Conservation (phyloP, 2,329 filamentous ascomycete genomes). For the Fusarium robinianum region DNA sequence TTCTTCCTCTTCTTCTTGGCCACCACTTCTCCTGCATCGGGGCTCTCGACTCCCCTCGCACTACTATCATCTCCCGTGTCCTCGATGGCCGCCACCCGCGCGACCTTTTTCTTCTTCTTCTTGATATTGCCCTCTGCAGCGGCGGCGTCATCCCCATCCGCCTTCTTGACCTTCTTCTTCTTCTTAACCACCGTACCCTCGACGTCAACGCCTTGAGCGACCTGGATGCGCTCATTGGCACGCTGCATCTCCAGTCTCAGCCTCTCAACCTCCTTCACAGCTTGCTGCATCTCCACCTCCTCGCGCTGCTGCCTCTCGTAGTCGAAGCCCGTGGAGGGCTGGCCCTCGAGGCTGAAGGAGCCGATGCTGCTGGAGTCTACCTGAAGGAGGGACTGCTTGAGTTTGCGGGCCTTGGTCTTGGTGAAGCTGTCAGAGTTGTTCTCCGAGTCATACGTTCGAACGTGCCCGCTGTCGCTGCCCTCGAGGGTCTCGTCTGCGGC, state of each 20-base stretch:
- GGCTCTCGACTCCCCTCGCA: constrained; percentile 22
- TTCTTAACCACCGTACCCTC: constrained; percentile 71
- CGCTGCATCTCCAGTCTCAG: constrained; percentile 88
- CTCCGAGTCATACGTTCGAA: constrained; percentile 58
- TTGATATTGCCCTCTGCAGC: constrained; percentile 23
- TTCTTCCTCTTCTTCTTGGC: constrained; percentile 57
- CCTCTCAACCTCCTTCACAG: constrained; percentile 86
- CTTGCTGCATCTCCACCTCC: constrained; percentile 85
- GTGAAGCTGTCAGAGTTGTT: constrained; percentile 52
- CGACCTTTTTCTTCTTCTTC: constrained; percentile 44
- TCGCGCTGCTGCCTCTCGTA: constrained; percentile 72
- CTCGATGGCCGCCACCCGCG: constrained; percentile 18
- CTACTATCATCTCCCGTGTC: constrained; percentile 26
- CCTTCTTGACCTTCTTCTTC: constrained; percentile 59
- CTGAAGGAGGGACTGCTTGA: constrained; percentile 71
- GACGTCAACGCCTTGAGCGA: constrained; percentile 67
- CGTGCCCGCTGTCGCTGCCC: constrained; percentile 53
- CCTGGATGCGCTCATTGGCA: constrained; percentile 74
- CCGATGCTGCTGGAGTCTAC: constrained; percentile 86
- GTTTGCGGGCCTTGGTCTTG: constrained; percentile 55
- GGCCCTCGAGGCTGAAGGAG: constrained; percentile 66
- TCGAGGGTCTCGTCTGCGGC: constrained; percentile 74
- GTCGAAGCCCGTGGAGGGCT: constrained; percentile 51
- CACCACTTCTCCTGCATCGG: constrained; percentile 35
- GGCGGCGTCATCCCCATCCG: constrained; percentile 42